A percentile compares a stretch with the other conserved stretches of the same genome.
Evolutionary conservation across 177 flowering plant genomes (phyloP).

Genomic region (Vitis hybrid): DNA sequence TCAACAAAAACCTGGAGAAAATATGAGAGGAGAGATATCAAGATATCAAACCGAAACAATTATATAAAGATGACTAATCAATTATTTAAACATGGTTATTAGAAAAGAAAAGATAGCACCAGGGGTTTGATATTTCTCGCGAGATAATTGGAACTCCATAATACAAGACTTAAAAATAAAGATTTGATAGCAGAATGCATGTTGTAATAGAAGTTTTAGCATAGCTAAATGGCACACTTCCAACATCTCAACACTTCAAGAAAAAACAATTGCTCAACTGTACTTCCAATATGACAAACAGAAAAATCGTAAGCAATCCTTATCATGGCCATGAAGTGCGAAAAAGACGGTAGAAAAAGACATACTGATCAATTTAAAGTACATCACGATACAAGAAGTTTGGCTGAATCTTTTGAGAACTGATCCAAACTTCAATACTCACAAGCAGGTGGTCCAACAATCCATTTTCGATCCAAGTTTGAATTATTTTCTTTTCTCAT

Average conservation of each 20-base stretch:
- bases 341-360: not conserved
- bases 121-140: not conserved
- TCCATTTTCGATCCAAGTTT: too few species aligned
- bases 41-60: not conserved
- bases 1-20: constrained; percentile 85
- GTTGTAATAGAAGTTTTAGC: too few species aligned
- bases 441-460: too few species aligned
- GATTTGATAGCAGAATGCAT: not conserved
- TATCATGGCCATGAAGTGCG: not conserved
- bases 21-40: not conserved
- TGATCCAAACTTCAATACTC: too few species aligned
- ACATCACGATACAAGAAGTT: too few species aligned
- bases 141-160: not conserved
- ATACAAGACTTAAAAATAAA: not conserved
- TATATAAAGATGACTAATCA: not conserved
- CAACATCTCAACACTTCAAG: too few species aligned
- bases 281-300: too few species aligned
- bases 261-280: too few species aligned
- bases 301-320: too few species aligned
- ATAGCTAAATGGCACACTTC: too few species aligned
- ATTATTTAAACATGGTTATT: not conserved
- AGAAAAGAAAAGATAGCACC: not conserved
- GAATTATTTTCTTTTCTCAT: too few species aligned
- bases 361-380: not conserved
- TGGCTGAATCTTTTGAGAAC: too few species aligned